Evolutionary conservation across 192 early-diverging fungal genomes (phyloP).

Genomic region (Kickxella alabastrina): DNA sequence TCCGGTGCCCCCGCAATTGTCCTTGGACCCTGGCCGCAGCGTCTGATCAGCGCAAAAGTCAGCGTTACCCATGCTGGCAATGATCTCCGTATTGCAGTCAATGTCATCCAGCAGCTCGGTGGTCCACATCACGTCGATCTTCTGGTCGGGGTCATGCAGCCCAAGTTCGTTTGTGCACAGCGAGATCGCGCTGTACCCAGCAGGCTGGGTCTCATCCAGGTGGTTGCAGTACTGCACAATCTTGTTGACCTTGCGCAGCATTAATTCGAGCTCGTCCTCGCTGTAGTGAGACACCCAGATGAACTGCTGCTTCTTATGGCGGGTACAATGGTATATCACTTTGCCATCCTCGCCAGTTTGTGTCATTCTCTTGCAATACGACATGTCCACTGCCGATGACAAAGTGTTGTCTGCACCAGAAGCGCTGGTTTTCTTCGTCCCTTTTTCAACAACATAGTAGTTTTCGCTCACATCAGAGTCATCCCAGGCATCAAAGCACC

Average conservation of each 20-base stretch:
- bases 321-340: constrained; percentile 8
- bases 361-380: constrained; percentile 18
- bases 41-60: constrained; percentile 16
- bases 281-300: constrained; percentile 30
- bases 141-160: constrained; percentile 1
- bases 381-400: constrained; percentile 5
- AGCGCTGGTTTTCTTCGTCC: not conserved
- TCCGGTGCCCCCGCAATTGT: not conserved
- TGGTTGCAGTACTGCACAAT: constrained; percentile 31
- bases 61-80: constrained; percentile 32
- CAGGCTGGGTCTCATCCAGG: constrained; percentile 25
- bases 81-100: constrained; percentile 23
- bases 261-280: constrained; percentile 34
- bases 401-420: no score
- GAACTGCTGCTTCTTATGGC: constrained; percentile 32
- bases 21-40: constrained; percentile 7
- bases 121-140: constrained; percentile 22
- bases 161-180: constrained; percentile 30
- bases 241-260: constrained; percentile 35
- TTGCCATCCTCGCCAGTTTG: constrained; percentile 7
- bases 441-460: constrained; percentile 9
- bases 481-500: constrained; percentile 32
- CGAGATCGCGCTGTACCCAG: constrained; percentile 36
- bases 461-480: constrained; percentile 12
- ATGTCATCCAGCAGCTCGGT: constrained; percentile 19